Evolutionary conservation across 83 land plant species (phyloP).

Genomic region (Thuja plicata): DNA sequence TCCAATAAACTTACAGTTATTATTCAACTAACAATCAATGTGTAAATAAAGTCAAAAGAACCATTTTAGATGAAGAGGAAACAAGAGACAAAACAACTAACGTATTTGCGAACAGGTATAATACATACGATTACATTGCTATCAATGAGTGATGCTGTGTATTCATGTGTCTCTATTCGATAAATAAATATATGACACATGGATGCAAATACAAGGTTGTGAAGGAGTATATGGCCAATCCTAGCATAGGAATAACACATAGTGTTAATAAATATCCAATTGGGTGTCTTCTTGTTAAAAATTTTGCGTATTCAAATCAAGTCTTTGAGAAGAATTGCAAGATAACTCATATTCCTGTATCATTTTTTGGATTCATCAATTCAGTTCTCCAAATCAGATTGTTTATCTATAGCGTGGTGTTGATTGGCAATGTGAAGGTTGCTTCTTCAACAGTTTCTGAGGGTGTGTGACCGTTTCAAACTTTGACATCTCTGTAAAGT

Average conservation of each 20-base stretch:
- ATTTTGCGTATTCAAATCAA: neutral
- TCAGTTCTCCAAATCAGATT: too few species aligned
- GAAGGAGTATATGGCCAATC: neutral
- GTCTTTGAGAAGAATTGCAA: neutral
- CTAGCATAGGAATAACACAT: neutral
- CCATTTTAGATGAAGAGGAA: too few species aligned
- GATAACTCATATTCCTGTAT: neutral
- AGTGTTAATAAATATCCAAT: neutral
- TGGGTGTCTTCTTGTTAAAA: neutral
- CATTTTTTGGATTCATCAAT: neutral
- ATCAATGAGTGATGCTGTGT: neutral
- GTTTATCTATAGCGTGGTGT: neutral
- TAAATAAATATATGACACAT: neutral
- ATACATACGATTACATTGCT: too few species aligned
- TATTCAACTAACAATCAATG: too few species aligned
- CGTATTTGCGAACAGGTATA: too few species aligned
- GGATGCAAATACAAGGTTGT: neutral
- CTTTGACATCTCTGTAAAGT: too few species aligned
- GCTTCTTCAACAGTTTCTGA: neutral
- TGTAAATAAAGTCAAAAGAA: too few species aligned
- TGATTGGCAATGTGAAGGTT: neutral
- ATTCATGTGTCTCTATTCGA: neutral
- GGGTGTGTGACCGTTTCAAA: too few species aligned
- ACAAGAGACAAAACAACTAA: too few species aligned
- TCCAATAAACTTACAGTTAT: too few species aligned